Evolutionary conservation across 2,329 filamentous ascomycete genomes (phyloP), one percentile per base, ranked within the genome.

Genomic region (Ophioceras dolichostomum): DNA sequence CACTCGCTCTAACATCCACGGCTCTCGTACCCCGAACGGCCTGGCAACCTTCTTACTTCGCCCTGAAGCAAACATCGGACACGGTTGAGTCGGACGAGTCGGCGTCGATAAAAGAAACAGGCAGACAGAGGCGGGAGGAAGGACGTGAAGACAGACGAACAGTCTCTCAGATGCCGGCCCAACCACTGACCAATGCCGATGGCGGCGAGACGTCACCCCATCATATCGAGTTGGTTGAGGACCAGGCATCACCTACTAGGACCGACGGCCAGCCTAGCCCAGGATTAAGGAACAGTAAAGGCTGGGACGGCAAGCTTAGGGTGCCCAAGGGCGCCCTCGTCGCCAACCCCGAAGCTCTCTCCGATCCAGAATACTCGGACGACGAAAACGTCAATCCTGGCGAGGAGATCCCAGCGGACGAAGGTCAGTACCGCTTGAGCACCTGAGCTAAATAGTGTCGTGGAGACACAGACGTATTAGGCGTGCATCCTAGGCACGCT

Each of bases 281-380:
- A 4, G 62, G 60, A 10, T 56, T 74, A 35, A 65, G 62, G 44
- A 72, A 76, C 47, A 76, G 70, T 59, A 77, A 72, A 50, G 84
- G 84, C 43, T 89, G 84, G 84, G 84, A 89, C 56, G 84, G 84
- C 44, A 89, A 89, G 61, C 67, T 89, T 41, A 71, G 84, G 28
- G 61, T 94, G 36, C 77, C 83, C 43, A 77, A 78, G 49, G 79
- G 73, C 52, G 69, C 77, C 2, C 64, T 75, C 22, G 63, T 93
- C 33, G 66, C 72, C 18, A 93, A 94, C 51, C 82, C 85, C 3
- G 85, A 91, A 52, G 84, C 83, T 9, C 59, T 94, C 36, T 83
- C 82, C 31, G 87, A 95, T 50, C 76, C 83, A 0, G 87, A 94
- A 39, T 86, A 89, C 53, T 91, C 84, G 13, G 87, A 71, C 45